Base-by-base conservation (phyloP, 129 eudicot species). In the Arctium minus region DNA sequence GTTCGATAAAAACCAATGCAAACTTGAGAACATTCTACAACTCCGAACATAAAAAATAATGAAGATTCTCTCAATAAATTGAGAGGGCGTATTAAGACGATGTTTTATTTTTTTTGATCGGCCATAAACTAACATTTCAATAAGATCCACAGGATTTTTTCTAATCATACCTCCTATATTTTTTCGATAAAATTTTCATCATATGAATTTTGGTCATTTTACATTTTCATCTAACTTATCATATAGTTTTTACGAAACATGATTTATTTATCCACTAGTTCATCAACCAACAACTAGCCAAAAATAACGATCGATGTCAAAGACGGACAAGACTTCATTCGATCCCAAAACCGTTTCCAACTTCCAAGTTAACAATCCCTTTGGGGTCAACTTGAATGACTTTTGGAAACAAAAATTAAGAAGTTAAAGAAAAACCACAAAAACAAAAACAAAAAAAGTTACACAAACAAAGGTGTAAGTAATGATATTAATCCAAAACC, bases 401-500 rank as follows among this genome's bases (percentile, higher is more conserved):
- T 56, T 56, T 56, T 17, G 18, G 8, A 17, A 56, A 56, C 67
- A 56, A 17, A 44, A 60, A 18, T 60, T 7, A n/a, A 53, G 65
- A 17, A 3, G 22, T 4, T 1, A 18, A 62, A 7, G 0, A 22
- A 22, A 22, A 22, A 22, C 27, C 27, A 22, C 27, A 22, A 22
- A 22, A 22, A 22, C 27, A 22, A 22, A 22, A 22, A 22, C 27
- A 22, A 22, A 22, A 71, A 35, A 2, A 71, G 76, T 33, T 79
- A 79, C 76, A 73, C 72, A 79, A 73, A 75, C 84, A 84, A 65
- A 79, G 46, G 77, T 46, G 87, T 79, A 65, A 35, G 87, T 79
- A 44, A 35, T 77, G 36, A 86, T 82, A 86, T 77, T 81, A 81
- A 83, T 85, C 64, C 56, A 83, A 78, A 86, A 73, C 73, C 79